Evolutionary conservation across 1,284 basidiomycete genomes (phyloP).

Genomic region (Meira nashicola): DNA sequence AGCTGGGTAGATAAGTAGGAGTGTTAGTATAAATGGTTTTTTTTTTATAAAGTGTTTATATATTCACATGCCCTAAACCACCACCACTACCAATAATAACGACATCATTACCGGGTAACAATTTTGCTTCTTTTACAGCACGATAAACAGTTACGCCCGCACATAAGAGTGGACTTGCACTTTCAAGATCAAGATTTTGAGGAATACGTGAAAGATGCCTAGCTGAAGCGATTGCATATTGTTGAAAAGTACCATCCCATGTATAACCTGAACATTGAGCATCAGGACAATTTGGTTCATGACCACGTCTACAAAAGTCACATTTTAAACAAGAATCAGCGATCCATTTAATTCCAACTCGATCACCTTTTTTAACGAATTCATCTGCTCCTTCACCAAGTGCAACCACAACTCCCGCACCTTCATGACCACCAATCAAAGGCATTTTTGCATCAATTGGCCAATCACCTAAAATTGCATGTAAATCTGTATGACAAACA

Average conservation of each 20-base stretch:
- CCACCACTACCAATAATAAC: slow-evolving; percentile 72
- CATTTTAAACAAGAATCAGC: slow-evolving; percentile 66
- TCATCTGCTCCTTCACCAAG: slow-evolving; percentile 66
- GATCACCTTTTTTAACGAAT: slow-evolving; percentile 64
- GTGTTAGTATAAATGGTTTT: no score
- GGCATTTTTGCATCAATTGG: slow-evolving; percentile 60
- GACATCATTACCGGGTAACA: slow-evolving; percentile 70
- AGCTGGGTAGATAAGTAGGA: no score
- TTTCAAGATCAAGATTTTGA: slow-evolving; percentile 60
- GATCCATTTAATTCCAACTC: slow-evolving; percentile 72
- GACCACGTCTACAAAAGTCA: slow-evolving; percentile 67
- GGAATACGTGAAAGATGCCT: slow-evolving; percentile 62
- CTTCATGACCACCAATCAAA: slow-evolving; percentile 80
- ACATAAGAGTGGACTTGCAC: slow-evolving; percentile 76
- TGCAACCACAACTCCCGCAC: slow-evolving; percentile 64
- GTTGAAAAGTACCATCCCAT: slow-evolving; percentile 76
- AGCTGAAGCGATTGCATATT: slow-evolving; percentile 64
- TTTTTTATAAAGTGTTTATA: no score
- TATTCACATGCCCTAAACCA: slow-evolving; percentile 56
- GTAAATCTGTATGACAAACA: slow-evolving; percentile 17
- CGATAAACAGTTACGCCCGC: slow-evolving; percentile 74
- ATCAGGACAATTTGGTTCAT: slow-evolving; percentile 60
- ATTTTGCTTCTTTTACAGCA: slow-evolving; percentile 69
- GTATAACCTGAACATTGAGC: slow-evolving; percentile 57
- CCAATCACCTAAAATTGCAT: slow-evolving; percentile 49